phyloP scores from a whole-genome alignment of 208 protist species.

The Tritrichomonas foetus region DNA sequence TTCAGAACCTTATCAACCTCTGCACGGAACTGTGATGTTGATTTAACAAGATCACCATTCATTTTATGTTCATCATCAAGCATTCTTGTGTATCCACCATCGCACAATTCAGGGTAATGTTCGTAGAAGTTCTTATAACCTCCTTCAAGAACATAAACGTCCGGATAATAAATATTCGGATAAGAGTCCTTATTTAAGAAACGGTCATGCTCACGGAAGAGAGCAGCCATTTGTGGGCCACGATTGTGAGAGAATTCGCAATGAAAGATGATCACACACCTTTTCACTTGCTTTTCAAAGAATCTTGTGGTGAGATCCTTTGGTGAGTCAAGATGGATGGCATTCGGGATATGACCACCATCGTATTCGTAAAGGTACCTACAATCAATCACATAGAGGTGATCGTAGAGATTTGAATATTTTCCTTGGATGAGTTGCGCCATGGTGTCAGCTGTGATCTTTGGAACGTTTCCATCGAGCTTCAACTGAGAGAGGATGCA shows the following conservation, averaged over 20 bases:
- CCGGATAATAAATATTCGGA: background rate
- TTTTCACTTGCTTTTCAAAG: background rate
- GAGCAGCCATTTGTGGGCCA: background rate
- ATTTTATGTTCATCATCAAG: background rate
- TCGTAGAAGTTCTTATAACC: background rate
- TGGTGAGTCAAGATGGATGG: too few species aligned
- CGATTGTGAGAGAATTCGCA: too few species aligned
- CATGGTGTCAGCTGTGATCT: too few species aligned
- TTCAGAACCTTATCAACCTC: background rate
- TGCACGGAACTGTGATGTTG: background rate
- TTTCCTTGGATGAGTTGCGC: too few species aligned
- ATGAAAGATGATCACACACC: background rate
- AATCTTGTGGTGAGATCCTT: too few species aligned
- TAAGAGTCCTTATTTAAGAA: background rate
- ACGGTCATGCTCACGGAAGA: background rate
- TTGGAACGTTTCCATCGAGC: too few species aligned
- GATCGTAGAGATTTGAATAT: too few species aligned
- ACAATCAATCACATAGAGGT: conserved; percentile 27
- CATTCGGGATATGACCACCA: conserved; percentile 41
- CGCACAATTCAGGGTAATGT: background rate
- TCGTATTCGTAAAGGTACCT: conserved; percentile 48
- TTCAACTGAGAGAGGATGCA: too few species aligned
- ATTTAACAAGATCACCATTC: background rate
- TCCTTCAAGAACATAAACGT: conserved; percentile 4
- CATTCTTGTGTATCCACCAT: background rate